Evolutionary conservation across 345 rosid species (phyloP).

Genomic region (Brassica incana): DNA sequence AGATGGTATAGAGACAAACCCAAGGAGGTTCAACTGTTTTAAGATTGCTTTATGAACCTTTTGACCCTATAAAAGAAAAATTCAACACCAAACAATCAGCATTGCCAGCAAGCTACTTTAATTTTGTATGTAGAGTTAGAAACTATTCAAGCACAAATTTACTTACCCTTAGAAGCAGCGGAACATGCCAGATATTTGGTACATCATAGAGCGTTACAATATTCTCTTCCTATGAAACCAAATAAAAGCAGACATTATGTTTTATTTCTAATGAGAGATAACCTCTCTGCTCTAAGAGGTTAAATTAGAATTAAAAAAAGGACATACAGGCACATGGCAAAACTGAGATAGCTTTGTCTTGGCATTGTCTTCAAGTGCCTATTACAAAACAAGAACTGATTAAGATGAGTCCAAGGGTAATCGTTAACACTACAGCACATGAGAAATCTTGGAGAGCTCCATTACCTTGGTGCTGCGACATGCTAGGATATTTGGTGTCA

Average conservation of each 20-base stretch:
- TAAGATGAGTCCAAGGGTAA: background rate
- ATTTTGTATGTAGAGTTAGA: background rate
- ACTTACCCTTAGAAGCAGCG: slow-evolving; percentile 76
- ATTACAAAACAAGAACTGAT: slow-evolving; percentile 32
- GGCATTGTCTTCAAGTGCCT: slow-evolving; percentile 85
- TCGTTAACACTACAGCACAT: background rate
- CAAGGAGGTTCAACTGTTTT: slow-evolving; percentile 62
- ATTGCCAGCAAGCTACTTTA: background rate
- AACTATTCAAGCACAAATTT: background rate
- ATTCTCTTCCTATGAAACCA: slow-evolving; percentile 62
- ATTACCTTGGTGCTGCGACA: slow-evolving; percentile 91
- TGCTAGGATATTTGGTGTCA: slow-evolving; percentile 87
- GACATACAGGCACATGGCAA: slow-evolving; percentile 89
- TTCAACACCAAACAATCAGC: slow-evolving; percentile 4
- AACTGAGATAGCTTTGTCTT: slow-evolving; percentile 80
- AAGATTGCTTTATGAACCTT: slow-evolving; percentile 86
- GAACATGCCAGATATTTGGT: slow-evolving; percentile 94
- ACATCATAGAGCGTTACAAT: slow-evolving; percentile 83
- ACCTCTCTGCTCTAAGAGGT: background rate
- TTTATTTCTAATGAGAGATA: background rate
- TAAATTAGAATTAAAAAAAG: background rate
- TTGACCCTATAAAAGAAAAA: slow-evolving; percentile 61
- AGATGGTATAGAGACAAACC: slow-evolving; percentile 53
- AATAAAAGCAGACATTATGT: slow-evolving; percentile 14
- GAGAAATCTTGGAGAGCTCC: background rate